These are phyloP conservation scores for Prunus fruticosa DNA, from an alignment of 306 rosid species.

Conservation along the genomic window DNA sequence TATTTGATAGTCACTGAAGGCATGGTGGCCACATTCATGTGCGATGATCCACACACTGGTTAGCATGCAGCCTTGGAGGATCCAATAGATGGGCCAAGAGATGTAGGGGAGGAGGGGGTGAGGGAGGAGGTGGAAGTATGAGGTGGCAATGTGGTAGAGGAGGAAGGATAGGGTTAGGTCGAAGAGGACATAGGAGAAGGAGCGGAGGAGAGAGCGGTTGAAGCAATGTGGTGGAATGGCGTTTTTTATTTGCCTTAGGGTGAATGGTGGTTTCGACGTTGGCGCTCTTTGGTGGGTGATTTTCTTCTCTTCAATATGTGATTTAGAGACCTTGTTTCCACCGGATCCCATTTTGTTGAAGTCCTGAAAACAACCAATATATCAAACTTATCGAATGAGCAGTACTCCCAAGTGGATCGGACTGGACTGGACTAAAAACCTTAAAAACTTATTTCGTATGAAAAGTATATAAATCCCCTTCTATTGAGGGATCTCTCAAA, in stretches of 20 bases:
- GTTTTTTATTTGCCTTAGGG: constrained; percentile 57
- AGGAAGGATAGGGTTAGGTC: constrained; percentile 40
- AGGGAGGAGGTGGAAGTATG: constrained; percentile 52
- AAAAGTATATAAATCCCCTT: too few species aligned
- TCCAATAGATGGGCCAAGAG: constrained; percentile 69
- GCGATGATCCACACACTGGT: constrained; percentile 79
- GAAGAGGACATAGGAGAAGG: constrained; percentile 46
- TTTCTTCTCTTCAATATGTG: constrained; percentile 8
- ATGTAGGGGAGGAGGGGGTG: constrained; percentile 37
- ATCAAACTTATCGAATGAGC: too few species aligned
- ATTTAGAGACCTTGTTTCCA: not conserved
- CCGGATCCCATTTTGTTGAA: constrained; percentile 22
- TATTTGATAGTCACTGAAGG: constrained; percentile 62
- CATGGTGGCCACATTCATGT: constrained; percentile 88
- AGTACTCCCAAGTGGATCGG: too few species aligned
- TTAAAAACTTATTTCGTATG: too few species aligned
- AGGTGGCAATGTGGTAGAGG: constrained; percentile 37
- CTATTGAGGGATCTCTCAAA: too few species aligned
- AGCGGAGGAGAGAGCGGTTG: constrained; percentile 52
- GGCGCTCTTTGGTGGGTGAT: constrained; percentile 43
- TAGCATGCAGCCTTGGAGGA: constrained; percentile 53
- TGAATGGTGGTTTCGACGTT: constrained; percentile 58
- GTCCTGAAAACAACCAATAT: not conserved
- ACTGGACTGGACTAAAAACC: too few species aligned
- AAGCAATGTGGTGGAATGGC: constrained; percentile 72